Base-by-base conservation (phyloP, 176 grass and related monocot genomes). In the Aegilops umbellulata region DNA sequence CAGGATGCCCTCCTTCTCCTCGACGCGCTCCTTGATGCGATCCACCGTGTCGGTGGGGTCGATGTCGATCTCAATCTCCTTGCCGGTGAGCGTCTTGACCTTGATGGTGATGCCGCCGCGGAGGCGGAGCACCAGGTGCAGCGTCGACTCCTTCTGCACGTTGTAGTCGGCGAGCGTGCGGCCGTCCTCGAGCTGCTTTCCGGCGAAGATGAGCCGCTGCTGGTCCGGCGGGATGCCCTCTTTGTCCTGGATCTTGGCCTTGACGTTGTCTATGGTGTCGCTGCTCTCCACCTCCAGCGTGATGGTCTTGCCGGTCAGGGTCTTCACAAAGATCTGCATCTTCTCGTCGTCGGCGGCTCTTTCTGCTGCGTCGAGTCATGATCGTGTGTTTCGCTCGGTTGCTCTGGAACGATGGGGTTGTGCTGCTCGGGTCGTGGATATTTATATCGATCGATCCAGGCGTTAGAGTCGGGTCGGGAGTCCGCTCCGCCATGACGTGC, bases 311-410 rank as follows among this genome's bases (percentile, higher is more conserved):
- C 93, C 93, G 49, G 93, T 97, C 86, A 93, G 82, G 77, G 95
- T 95, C 90, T 97, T 97, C 77, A 95, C 93, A 83, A 95, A 97
- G 74, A 93, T 94, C 92, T 94, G 89, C 92, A 94, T 94, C 74
- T 69, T 94, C 74, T 81, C 95, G 80, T 24, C 70, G 13, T 4
- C 6, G 26, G 6, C 63, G 6, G 70, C n/a, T 47, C 14, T 47
- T 27, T 23, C 38, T 44, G 12, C 0, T 3, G 10, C 17, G 66
- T 12, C 13, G n/a, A 44, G 9, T 46, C 46, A 6, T 9, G 67
- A 39, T 38, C 4, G 4, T 25, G 36, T 42, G 36, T 47, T 74
- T 74, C 70, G 13, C 39, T 74, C 25, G 70, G 70, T 23, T 74
- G 39, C 70, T 27, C 16, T 26, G 39, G 39, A 26, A 46, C 39